phyloP scores from a whole-genome alignment of 164 flowering plant genomes.

The Liquidambar formosana region DNA sequence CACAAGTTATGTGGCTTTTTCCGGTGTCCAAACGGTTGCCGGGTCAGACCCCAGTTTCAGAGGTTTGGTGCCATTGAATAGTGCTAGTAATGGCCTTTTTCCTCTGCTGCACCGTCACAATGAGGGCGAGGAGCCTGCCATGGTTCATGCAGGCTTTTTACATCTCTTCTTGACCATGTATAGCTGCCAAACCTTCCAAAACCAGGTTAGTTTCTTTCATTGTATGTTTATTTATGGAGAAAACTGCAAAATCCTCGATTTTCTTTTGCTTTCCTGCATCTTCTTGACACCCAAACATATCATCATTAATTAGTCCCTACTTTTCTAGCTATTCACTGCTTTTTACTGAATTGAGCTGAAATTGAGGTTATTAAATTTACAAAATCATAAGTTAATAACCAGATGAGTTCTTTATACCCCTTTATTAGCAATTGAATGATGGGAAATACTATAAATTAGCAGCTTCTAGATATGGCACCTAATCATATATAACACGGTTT shows the following conservation, averaged over 20 bases:
- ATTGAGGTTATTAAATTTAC: too few species aligned
- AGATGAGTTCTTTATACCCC: too few species aligned
- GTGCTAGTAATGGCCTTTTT: conserved; percentile 25
- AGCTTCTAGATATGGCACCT: too few species aligned
- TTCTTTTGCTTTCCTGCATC: background rate
- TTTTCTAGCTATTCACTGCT: too few species aligned
- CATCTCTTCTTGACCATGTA: conserved; percentile 35
- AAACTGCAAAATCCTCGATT: too few species aligned
- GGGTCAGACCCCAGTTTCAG: conserved; percentile 20
- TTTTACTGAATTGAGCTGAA: too few species aligned
- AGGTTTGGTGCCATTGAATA: conserved; percentile 31
- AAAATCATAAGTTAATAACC: too few species aligned
- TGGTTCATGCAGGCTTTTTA: conserved; percentile 55
- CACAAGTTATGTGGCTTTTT: conserved; percentile 52
- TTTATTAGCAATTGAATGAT: too few species aligned
- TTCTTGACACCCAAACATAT: background rate
- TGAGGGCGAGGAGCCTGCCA: conserved; percentile 35
- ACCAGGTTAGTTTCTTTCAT: conserved; percentile 40
- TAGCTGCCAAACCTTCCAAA: conserved; percentile 24
- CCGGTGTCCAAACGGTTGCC: conserved; percentile 33
- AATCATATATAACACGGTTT: too few species aligned
- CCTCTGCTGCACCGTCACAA: conserved; percentile 11
- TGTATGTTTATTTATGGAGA: background rate
- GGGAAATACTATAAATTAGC: too few species aligned
- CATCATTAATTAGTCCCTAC: background rate